phyloP scores from a whole-genome alignment of 306 rosid species.

The Coriaria nepalensis region DNA sequence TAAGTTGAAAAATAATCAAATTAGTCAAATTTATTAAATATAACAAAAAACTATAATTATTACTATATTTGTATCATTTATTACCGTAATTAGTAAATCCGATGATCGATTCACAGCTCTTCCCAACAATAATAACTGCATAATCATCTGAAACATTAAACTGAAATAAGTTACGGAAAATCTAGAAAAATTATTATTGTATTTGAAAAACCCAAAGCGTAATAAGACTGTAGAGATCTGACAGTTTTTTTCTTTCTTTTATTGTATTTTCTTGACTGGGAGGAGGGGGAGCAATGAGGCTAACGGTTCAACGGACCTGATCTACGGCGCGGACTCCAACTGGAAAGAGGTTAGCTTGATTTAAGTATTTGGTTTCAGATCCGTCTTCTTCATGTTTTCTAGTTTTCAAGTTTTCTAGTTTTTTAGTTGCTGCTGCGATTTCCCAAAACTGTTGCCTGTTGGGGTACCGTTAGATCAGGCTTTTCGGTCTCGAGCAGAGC shows the following conservation, averaged over 20 bases:
- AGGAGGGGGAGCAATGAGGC: background rate
- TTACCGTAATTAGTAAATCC: too few relatives aligned
- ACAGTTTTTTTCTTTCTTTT: constrained; percentile 15
- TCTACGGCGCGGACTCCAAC: constrained; percentile 48
- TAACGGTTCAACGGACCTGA: constrained; percentile 18
- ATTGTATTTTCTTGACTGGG: background rate
- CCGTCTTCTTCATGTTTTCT: constrained; percentile 42
- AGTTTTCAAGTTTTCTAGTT: background rate
- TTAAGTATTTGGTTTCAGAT: constrained; percentile 45
- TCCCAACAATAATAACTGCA: too few relatives aligned
- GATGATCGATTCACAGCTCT: too few relatives aligned
- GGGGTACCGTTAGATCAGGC: constrained; percentile 18
- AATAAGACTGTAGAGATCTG: constrained; percentile 14
- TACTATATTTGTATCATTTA: too few relatives aligned
- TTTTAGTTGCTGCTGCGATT: constrained; percentile 21
- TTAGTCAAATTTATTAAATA: too few relatives aligned
- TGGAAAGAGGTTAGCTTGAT: constrained; percentile 16
- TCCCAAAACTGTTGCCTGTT: constrained; percentile 20
- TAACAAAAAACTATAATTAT: too few relatives aligned
- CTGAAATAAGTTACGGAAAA: too few relatives aligned
- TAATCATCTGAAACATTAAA: too few relatives aligned
- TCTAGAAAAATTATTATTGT: too few relatives aligned
- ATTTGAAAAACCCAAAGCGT: constrained; percentile 4
- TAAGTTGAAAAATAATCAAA: too few relatives aligned
- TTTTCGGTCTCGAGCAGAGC: constrained; percentile 14